A percentile compares a stretch with the other conserved stretches of the same genome.
Evolutionary conservation across 2,329 filamentous ascomycete species (phyloP).

Genomic region (Claviceps monticola): DNA sequence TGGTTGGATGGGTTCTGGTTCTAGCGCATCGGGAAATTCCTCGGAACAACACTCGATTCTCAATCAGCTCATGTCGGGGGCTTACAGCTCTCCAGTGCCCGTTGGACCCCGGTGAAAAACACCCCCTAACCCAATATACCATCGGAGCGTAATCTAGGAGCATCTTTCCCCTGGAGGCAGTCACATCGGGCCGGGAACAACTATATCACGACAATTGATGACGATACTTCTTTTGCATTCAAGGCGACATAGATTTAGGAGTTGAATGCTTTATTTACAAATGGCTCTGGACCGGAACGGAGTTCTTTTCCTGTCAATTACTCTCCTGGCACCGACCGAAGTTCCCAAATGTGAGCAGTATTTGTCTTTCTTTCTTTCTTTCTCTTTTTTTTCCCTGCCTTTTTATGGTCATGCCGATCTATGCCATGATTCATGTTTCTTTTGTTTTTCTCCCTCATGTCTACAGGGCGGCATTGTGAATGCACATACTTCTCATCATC

Average conservation of each 20-base stretch:
- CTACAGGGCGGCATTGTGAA: not conserved
- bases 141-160: not conserved
- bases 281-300: conserved; percentile 16
- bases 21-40: conserved; percentile 11
- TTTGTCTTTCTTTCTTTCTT: not conserved
- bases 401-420: not conserved
- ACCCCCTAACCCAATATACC: no score
- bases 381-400: not conserved
- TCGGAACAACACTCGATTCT: conserved; percentile 43
- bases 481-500: not conserved
- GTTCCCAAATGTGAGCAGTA: not conserved
- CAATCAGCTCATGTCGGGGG: conserved; percentile 47
- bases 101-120: conserved; percentile 45
- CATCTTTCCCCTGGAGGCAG: conserved; percentile 7
- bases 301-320: conserved; percentile 13
- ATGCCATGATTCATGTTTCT: not conserved
- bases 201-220: conserved; percentile 15
- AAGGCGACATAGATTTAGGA: conserved; percentile 23
- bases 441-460: not conserved
- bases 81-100: conserved; percentile 44
- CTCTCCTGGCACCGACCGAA: not conserved
- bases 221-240: conserved; percentile 19
- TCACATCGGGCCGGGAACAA: conserved; percentile 10
- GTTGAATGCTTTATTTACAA: conserved; percentile 15
- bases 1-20: conserved; percentile 55